These are phyloP conservation scores for Geum urbanum DNA, from an alignment of 306 rosid genomes.

Conservation along the genomic window DNA sequence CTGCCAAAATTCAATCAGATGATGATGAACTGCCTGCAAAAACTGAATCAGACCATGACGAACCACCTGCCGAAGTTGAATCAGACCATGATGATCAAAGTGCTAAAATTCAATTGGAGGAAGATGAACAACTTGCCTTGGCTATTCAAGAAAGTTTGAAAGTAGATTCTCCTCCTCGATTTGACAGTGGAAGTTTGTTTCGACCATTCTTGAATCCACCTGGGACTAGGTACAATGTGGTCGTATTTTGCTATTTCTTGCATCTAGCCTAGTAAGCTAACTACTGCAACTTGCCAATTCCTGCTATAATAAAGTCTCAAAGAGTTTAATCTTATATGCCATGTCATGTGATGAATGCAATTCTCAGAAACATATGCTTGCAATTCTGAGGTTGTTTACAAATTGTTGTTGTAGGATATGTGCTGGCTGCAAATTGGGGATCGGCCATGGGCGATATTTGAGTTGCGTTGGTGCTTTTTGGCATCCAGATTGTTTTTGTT, in stretches of 20 bases:
- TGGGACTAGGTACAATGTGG: slow-evolving; percentile 60
- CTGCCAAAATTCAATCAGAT: slow-evolving; percentile 23
- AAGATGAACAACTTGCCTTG: slow-evolving; percentile 90
- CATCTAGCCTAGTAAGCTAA: neutral
- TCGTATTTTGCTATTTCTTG: slow-evolving; percentile 19
- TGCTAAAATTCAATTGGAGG: slow-evolving; percentile 66
- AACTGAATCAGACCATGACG: slow-evolving; percentile 23
- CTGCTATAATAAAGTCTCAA: neutral
- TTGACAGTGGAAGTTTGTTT: slow-evolving; percentile 41
- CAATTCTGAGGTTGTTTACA: slow-evolving; percentile 11
- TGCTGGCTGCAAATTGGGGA: slow-evolving; percentile 83
- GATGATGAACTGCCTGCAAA: slow-evolving; percentile 15
- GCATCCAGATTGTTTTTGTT: slow-evolving; percentile 94
- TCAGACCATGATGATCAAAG: slow-evolving; percentile 30
- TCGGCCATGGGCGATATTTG: slow-evolving; percentile 69
- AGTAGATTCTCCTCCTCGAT: slow-evolving; percentile 53
- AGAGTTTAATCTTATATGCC: slow-evolving; percentile 8
- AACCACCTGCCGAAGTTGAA: neutral
- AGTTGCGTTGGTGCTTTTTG: slow-evolving; percentile 74
- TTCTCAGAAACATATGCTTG: neutral
- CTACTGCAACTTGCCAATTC: neutral
- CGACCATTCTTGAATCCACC: slow-evolving; percentile 55
- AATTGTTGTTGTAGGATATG: slow-evolving; percentile 56
- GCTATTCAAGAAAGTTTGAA: slow-evolving; percentile 88
- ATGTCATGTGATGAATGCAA: slow-evolving; percentile 9